Base-by-base conservation (phyloP, 2,329 filamentous ascomycete genomes). In the Gnomoniopsis smithogilvyi region DNA sequence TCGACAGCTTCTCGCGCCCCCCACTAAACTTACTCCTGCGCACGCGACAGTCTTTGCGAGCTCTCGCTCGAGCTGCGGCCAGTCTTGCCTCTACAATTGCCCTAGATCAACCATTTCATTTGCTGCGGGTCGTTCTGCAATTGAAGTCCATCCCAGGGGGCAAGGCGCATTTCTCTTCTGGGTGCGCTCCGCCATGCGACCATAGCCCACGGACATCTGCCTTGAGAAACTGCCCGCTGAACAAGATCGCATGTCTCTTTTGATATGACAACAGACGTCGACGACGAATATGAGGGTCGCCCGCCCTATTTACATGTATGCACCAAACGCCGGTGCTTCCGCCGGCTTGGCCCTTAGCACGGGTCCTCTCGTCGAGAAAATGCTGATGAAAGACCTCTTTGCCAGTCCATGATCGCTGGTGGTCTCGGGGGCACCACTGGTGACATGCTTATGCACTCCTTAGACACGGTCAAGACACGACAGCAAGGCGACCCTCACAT, bases 401-500 rank as follows among this genome's bases (percentile, higher is more conserved):
- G 60, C 62, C 67, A 96, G 92, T 88, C 90, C 72, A 99, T 98
- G 93, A 81, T 99, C 69, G 95, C 95, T 36, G 95, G 95, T 69
- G 95, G 94, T 61, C 80, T 96, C 55, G 95, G 96, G 69, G 95
- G 95, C 55, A 93, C 91, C 17, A 96, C 90, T 58, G 95, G 96
- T 60, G 95, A 99, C 74, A 90, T 99, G 83, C 80, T 99, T 65
- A 99, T 99, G 95, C 95, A 99, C 78, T 98, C 94, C 49, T 84
- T 99, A 69, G 95, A 99, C 74, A 99, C 95, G 1, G 95, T 99
- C 68, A 99, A 99, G 78, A 99, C 95, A 50, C 86, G 95, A 67
- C 96, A 99, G 73, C 95, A 99, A 76, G 95, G 94, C 69, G 95
- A 98, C 70, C 93, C 94, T 48, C 89, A 95, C 71, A 84, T 96